Evolutionary conservation across 495 filamentous ascomycete species (phyloP).

Genomic region (Aspergillus sclerotiicarbonarius): DNA sequence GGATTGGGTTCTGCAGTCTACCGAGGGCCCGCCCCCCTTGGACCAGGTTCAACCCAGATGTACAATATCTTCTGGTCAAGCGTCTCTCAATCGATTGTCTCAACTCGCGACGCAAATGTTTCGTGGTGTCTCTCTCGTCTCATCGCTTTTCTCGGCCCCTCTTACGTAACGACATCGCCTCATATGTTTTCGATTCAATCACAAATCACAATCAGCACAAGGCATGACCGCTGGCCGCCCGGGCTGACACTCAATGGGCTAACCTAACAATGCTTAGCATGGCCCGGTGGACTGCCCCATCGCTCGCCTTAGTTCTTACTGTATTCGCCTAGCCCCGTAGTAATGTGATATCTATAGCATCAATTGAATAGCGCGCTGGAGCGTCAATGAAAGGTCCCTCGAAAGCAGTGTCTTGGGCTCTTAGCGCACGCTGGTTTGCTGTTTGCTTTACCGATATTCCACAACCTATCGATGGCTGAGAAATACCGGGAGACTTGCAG

Average conservation of each 20-base stretch:
- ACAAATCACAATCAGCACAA: too few relatives aligned
- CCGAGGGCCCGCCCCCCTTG: background rate
- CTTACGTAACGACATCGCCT: background rate
- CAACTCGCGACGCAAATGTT: background rate
- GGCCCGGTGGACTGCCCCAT: background rate
- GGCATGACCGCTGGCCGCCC: background rate
- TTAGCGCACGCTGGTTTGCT: background rate
- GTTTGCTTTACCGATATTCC: background rate
- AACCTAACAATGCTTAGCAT: background rate
- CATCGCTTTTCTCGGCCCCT: background rate
- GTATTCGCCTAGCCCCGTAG: background rate
- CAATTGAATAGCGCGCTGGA: background rate
- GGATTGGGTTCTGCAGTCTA: background rate
- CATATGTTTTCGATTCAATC: too few relatives aligned
- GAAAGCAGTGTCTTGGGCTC: background rate
- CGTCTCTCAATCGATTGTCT: background rate
- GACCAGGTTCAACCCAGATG: background rate
- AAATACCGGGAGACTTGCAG: background rate
- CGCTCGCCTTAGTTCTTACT: too few relatives aligned
- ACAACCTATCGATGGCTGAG: background rate
- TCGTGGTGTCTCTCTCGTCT: too few relatives aligned
- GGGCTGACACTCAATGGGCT: background rate
- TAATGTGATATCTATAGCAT: background rate
- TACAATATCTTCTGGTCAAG: background rate
- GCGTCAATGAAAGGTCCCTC: background rate